Conservation (phyloP, 2,329 filamentous ascomycete species). For the Arachnopeziza araneosa region DNA sequence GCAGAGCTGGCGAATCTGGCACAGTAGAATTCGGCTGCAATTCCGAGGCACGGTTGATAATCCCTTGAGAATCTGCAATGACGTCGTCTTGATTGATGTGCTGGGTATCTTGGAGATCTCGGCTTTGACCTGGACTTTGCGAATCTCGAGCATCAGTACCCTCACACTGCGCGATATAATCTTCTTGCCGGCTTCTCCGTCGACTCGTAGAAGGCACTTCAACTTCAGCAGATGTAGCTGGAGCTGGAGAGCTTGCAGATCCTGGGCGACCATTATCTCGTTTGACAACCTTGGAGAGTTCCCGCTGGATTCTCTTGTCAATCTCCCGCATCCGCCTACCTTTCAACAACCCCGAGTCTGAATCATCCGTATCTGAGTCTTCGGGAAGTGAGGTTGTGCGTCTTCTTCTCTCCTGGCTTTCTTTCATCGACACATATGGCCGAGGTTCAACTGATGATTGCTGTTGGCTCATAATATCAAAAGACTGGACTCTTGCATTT, state of each 20-base stretch:
- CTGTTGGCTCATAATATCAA: conserved; percentile 9
- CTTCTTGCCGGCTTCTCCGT: conserved; percentile 21
- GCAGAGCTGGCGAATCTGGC: not conserved
- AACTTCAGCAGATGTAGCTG: conserved; percentile 5
- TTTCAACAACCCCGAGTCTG: conserved; percentile 22
- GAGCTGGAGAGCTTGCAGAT: conserved; percentile 4
- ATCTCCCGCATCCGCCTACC: not conserved
- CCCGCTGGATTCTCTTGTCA: not conserved
- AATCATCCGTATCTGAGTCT: conserved; percentile 13
- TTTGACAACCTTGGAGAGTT: conserved; percentile 4
- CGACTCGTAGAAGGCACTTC: conserved; percentile 20
- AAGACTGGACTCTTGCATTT: conserved; percentile 12
- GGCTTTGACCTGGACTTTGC: not conserved
- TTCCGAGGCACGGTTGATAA: not conserved
- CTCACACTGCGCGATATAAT: conserved; percentile 24
- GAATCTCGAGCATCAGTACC: conserved; percentile 23
- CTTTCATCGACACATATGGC: conserved; percentile 25
- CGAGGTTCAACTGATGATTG: conserved; percentile 15
- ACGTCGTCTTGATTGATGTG: conserved; percentile 17
- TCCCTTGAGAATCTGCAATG: conserved; percentile 24
- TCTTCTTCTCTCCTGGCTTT: conserved; percentile 26
- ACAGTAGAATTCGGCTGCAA: not conserved
- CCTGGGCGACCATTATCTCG: not conserved
- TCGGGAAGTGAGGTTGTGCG: not conserved
- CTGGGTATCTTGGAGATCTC: conserved; percentile 7